phyloP scores from a whole-genome alignment of 257 asterid species.

The Handroanthus guayacan region DNA sequence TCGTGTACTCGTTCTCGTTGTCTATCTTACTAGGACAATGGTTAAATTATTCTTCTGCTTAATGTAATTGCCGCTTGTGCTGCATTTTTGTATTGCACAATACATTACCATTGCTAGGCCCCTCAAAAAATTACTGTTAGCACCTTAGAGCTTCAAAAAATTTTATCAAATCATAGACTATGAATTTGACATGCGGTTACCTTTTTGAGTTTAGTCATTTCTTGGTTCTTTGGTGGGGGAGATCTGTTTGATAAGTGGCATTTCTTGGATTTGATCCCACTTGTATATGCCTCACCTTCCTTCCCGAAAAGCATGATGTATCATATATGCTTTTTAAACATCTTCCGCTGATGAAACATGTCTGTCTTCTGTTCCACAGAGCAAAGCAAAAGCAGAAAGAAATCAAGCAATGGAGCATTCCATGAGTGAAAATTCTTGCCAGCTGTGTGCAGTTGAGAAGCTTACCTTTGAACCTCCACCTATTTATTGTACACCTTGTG shows the following conservation, averaged over 20 bases:
- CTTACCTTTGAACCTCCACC: slow-evolving; percentile 98
- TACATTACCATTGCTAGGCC: too few relatives aligned
- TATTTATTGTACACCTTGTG: slow-evolving; percentile 90
- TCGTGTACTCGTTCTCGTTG: slow-evolving; percentile 22
- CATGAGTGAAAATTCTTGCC: slow-evolving; percentile 95
- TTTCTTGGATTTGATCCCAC: slow-evolving; percentile 30
- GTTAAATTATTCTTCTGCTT: slow-evolving; percentile 22
- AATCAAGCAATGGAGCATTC: slow-evolving; percentile 93
- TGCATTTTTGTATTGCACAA: slow-evolving; percentile 16
- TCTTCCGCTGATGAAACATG: slow-evolving; percentile 18
- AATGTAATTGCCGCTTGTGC: slow-evolving; percentile 18
- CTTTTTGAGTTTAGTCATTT: slow-evolving; percentile 2
- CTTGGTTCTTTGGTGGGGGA: slow-evolving; percentile 15
- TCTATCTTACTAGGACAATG: slow-evolving; percentile 21
- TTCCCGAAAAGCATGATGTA: slow-evolving; percentile 26
- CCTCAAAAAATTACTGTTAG: slow-evolving; percentile 6
- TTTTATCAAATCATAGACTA: slow-evolving; percentile 6
- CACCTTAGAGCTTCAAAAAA: neutral
- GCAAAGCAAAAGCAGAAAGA: slow-evolving; percentile 92
- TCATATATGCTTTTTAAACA: slow-evolving; percentile 19
- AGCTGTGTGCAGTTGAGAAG: slow-evolving; percentile 98
- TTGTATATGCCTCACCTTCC: slow-evolving; percentile 16
- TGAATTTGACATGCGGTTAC: too few relatives aligned
- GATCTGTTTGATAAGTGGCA: slow-evolving; percentile 2
- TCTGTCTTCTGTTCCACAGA: slow-evolving; percentile 55